These are phyloP conservation scores for Auriscalpium orientale DNA, from an alignment of 768 basidiomycete species.

Conservation along the genomic window DNA sequence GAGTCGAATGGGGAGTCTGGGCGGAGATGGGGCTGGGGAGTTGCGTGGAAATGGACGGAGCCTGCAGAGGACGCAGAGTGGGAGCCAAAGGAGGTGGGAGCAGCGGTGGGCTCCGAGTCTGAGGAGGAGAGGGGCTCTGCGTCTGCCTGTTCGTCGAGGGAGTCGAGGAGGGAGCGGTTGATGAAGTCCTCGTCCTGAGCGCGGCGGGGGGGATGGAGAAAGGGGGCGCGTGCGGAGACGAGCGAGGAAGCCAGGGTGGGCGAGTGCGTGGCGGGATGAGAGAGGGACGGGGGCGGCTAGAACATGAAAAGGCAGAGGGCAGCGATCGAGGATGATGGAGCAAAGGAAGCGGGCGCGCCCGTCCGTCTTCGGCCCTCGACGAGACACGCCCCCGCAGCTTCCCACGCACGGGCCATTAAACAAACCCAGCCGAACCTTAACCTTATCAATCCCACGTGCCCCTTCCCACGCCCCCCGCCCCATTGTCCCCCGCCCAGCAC, in stretches of 20 bases:
- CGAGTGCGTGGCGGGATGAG: constrained; percentile 17
- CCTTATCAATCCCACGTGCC: constrained; percentile 13
- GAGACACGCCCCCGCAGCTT: constrained; percentile 12
- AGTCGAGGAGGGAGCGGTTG: constrained; percentile 78
- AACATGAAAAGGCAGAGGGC: constrained; percentile 13
- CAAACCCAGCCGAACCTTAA: constrained; percentile 16
- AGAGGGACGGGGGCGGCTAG: constrained; percentile 15
- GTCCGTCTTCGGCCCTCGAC: constrained; percentile 17
- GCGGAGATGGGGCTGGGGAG: constrained; percentile 40
- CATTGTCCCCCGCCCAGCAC: neutral
- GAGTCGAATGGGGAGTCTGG: constrained; percentile 42
- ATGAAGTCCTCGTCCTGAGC: constrained; percentile 70
- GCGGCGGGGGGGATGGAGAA: constrained; percentile 21
- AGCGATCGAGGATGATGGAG: constrained; percentile 20
- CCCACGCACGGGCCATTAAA: constrained; percentile 17
- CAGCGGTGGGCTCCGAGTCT: constrained; percentile 39
- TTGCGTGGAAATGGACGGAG: constrained; percentile 45
- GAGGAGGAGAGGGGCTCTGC: constrained; percentile 55
- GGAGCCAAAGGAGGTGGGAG: constrained; percentile 39
- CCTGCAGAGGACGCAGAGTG: constrained; percentile 41
- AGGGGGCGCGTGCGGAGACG: constrained; percentile 23
- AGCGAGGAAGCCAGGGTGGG: constrained; percentile 28
- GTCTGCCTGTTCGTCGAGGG: constrained; percentile 78
- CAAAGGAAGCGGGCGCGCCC: constrained; percentile 20
- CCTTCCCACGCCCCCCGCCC: neutral